phyloP scores from a whole-genome alignment of 805 yeast species.

The Starmerella davenportii region DNA sequence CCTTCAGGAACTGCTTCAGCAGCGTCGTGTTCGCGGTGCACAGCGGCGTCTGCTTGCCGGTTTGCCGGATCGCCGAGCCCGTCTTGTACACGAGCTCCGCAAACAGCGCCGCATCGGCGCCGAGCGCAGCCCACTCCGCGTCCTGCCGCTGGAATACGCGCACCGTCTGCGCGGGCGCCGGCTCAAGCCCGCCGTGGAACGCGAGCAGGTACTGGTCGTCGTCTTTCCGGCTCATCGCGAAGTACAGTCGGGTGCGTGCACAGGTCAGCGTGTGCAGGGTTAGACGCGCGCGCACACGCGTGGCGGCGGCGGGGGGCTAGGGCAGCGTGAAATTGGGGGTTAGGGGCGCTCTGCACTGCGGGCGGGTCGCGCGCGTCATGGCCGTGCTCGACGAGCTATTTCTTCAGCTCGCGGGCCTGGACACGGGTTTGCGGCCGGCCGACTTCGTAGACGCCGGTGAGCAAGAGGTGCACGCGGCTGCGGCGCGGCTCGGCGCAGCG shows the following conservation, averaged over 20 bases:
- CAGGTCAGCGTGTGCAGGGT: too few species aligned
- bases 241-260: neutral
- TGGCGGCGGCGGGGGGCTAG: too few species aligned
- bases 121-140: slow-evolving; percentile 49
- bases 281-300: too few species aligned
- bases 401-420: too few species aligned
- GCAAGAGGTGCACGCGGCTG: too few species aligned
- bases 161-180: slow-evolving; percentile 22
- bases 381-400: too few species aligned
- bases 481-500: too few species aligned
- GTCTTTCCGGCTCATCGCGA: slow-evolving; percentile 21
- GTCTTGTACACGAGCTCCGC: slow-evolving; percentile 79
- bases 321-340: too few species aligned
- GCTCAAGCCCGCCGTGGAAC: slow-evolving; percentile 15
- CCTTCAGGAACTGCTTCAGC: slow-evolving; percentile 43
- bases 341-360: too few species aligned
- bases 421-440: too few species aligned
- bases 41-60: slow-evolving; percentile 26
- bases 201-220: slow-evolving; percentile 27
- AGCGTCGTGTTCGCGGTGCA: slow-evolving; percentile 57
- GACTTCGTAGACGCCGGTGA: too few species aligned
- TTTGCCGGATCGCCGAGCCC: slow-evolving; percentile 50
- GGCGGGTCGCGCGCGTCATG: too few species aligned
- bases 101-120: slow-evolving; percentile 59
- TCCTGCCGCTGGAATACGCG: slow-evolving; percentile 70